phyloP scores from a whole-genome alignment of 2,329 filamentous ascomycete genomes.

The Talaromyces rugulosus region DNA sequence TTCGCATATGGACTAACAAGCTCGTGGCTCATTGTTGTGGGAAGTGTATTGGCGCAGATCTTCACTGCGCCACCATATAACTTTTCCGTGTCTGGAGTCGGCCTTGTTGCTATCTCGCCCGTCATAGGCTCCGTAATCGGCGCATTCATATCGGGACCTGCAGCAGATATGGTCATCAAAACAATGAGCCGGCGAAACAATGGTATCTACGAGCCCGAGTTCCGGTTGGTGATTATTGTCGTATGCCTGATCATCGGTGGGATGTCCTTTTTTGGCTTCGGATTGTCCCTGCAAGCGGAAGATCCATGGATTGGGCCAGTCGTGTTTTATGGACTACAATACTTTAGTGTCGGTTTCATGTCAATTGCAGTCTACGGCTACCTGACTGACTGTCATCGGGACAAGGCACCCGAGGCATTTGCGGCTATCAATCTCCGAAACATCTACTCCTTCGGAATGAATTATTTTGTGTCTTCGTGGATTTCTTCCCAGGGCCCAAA shows the following conservation, averaged over 20 bases:
- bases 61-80: conserved; percentile 3
- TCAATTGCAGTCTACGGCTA: conserved; percentile 27
- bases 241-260: conserved; percentile 18
- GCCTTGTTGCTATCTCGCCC: conserved; percentile 1
- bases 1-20: conserved; percentile 4
- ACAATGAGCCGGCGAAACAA: conserved; percentile 1
- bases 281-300: conserved; percentile 15
- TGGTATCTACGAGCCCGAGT: conserved; percentile 5
- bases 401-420: conserved; percentile 29
- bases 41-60: neutral
- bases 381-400: conserved; percentile 30
- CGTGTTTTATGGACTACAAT: conserved; percentile 10
- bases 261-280: conserved; percentile 20
- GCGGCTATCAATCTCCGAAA: conserved; percentile 23
- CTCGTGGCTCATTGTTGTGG: conserved; percentile 4
- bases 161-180: conserved; percentile 1
- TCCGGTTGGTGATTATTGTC: conserved; percentile 16
- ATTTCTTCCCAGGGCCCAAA: conserved; percentile 21
- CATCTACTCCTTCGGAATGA: conserved; percentile 31
- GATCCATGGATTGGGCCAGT: conserved; percentile 12
- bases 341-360: conserved; percentile 12
- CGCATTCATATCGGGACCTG: conserved; percentile 2
- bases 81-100: conserved; percentile 4
- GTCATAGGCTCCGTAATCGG: conserved; percentile 6
- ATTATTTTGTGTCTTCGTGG: conserved; percentile 25